Conservation (phyloP, 23 red algal species). For the Chondrus crispus region DNA sequence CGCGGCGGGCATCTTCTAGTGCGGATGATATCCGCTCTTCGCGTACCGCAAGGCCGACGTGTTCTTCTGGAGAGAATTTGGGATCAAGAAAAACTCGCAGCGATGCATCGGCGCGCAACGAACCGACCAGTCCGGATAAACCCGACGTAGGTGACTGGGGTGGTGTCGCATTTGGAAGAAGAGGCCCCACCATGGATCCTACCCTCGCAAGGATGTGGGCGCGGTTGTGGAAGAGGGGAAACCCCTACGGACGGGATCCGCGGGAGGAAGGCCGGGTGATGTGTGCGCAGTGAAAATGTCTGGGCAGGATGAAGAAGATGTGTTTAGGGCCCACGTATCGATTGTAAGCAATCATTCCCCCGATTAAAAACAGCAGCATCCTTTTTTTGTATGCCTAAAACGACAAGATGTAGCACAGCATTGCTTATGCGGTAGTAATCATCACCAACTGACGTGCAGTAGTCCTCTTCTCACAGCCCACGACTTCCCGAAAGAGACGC, state of each 20-base stretch:
- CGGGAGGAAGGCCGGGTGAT: background rate
- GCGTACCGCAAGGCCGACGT: conserved; percentile 58
- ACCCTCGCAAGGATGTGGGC: too few relatives aligned
- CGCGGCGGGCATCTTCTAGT: conserved; percentile 55
- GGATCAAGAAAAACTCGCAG: conserved; percentile 36
- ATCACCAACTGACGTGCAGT: too few relatives aligned
- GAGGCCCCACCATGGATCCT: background rate
- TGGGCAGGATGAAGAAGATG: background rate
- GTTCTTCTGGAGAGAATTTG: conserved; percentile 43
- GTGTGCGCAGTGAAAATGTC: background rate
- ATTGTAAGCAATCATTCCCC: background rate
- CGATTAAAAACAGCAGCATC: background rate
- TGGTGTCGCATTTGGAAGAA: background rate
- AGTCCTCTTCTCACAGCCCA: too few relatives aligned
- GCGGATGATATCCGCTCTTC: conserved; percentile 38
- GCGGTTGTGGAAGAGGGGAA: too few relatives aligned
- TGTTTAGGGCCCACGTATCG: background rate
- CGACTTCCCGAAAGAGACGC: too few relatives aligned
- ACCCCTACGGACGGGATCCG: too few relatives aligned
- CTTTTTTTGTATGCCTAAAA: too few relatives aligned
- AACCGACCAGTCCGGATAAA: conserved; percentile 16
- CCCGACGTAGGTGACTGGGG: too few relatives aligned
- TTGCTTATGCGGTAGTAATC: too few relatives aligned
- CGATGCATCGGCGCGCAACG: conserved; percentile 46
- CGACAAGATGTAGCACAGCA: too few relatives aligned